phyloP scores from a whole-genome alignment of 164 flowering plant species.

The Saururus chinensis region DNA sequence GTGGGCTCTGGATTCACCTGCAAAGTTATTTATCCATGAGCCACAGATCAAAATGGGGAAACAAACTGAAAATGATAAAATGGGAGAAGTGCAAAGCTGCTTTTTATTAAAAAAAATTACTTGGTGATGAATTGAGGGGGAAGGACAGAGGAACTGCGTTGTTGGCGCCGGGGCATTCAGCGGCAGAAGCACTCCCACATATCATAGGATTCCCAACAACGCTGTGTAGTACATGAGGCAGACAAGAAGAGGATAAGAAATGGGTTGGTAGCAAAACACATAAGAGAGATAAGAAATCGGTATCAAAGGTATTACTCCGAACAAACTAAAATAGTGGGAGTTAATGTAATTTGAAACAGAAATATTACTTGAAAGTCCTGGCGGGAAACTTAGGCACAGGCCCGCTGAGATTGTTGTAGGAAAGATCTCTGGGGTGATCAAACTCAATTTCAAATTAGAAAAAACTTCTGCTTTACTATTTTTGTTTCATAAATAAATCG shows the following conservation, averaged over 20 bases:
- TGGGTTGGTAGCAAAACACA: too few relatives aligned
- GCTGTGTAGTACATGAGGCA: conserved; percentile 19
- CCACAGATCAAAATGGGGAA: too few relatives aligned
- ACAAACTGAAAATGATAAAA: neutral
- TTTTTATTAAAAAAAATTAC: conserved; percentile 20
- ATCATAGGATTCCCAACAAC: conserved; percentile 66
- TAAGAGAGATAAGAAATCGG: too few relatives aligned
- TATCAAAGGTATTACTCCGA: too few relatives aligned
- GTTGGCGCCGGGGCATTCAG: conserved; percentile 52
- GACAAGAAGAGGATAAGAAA: neutral
- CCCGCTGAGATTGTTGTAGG: conserved; percentile 84
- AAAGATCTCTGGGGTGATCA: conserved; percentile 59
- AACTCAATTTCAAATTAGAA: conserved; percentile 4
- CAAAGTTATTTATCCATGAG: neutral
- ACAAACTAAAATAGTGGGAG: neutral
- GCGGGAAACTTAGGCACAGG: conserved; percentile 74
- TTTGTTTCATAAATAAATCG: conserved; percentile 4
- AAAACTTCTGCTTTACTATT: conserved; percentile 11
- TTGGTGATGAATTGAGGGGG: conserved; percentile 36
- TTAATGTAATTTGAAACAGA: conserved; percentile 1
- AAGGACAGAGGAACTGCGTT: conserved; percentile 31
- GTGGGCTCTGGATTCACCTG: conserved; percentile 38
- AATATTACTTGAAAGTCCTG: conserved; percentile 69
- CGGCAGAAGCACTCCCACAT: conserved; percentile 40
- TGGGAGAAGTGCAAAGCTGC: neutral